phyloP scores from a whole-genome alignment of 2,329 filamentous ascomycete genomes.

The Rutstroemia sydowiana region DNA sequence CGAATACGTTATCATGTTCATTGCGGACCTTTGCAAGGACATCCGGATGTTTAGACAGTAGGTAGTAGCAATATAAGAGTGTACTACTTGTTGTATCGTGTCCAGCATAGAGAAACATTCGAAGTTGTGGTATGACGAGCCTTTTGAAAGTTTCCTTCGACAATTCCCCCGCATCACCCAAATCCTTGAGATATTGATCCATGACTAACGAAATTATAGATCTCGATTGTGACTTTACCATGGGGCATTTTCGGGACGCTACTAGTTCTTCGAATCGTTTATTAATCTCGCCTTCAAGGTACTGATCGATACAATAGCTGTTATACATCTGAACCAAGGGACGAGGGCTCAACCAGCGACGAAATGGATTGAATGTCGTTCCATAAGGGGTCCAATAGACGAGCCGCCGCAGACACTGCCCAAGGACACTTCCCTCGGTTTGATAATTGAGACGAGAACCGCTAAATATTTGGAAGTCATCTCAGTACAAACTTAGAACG shows the following conservation, averaged over 20 bases:
- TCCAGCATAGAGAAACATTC: conserved; percentile 3
- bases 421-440: neutral
- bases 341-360: neutral
- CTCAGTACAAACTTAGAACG: neutral
- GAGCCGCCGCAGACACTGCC: neutral
- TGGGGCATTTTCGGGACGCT: neutral
- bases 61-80: neutral
- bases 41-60: conserved; percentile 11
- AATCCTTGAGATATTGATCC: neutral
- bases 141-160: neutral
- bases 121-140: neutral
- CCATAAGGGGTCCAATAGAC: neutral
- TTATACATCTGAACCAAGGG: neutral
- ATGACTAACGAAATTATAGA: neutral
- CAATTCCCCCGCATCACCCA: neutral
- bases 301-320: neutral
- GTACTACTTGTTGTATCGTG: conserved; percentile 19
- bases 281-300: neutral
- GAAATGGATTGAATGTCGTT: neutral
- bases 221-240: neutral
- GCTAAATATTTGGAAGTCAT: neutral
- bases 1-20: conserved; percentile 15
- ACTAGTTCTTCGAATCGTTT: neutral
- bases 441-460: neutral
- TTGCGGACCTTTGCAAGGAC: conserved; percentile 9